Conservation (phyloP, 2,329 filamentous ascomycete species). For the Fusarium sp. region DNA sequence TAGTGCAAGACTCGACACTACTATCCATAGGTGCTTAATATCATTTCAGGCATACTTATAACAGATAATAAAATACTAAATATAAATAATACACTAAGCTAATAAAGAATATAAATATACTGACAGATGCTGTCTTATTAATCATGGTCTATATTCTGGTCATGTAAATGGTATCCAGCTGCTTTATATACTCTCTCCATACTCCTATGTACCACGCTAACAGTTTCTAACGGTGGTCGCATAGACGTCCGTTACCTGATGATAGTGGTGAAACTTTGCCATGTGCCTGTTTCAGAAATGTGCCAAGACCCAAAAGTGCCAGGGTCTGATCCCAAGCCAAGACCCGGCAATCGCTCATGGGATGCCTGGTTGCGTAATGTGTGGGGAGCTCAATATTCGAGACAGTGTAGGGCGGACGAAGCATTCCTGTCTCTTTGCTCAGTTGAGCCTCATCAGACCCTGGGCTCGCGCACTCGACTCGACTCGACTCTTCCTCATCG, state of each 20-base stretch:
- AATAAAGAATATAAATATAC: background rate
- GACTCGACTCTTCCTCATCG: background rate
- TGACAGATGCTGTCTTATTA: conserved; percentile 8
- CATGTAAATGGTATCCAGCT: conserved; percentile 7
- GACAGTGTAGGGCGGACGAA: background rate
- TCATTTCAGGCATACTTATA: background rate
- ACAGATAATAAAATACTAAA: background rate
- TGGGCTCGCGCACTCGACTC: background rate
- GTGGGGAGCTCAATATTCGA: conserved; percentile 16
- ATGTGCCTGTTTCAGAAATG: conserved; percentile 35
- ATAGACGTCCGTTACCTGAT: conserved; percentile 1
- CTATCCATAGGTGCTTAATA: background rate
- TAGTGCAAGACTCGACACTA: conserved; percentile 36
- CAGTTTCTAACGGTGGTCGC: conserved; percentile 41
- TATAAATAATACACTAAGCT: background rate
- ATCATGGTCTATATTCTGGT: conserved; percentile 12
- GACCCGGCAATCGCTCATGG: conserved; percentile 31
- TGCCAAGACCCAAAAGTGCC: conserved; percentile 17
- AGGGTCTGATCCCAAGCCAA: conserved; percentile 23
- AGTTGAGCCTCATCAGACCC: conserved; percentile 2
- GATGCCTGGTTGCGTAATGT: conserved; percentile 19
- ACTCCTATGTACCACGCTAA: conserved; percentile 44
- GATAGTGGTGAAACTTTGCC: conserved; percentile 20
- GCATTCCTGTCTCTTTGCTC: conserved; percentile 2
- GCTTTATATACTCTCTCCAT: background rate